Base-by-base conservation (phyloP, 2,329 filamentous ascomycete genomes). In the Alternaria gansuensis region DNA sequence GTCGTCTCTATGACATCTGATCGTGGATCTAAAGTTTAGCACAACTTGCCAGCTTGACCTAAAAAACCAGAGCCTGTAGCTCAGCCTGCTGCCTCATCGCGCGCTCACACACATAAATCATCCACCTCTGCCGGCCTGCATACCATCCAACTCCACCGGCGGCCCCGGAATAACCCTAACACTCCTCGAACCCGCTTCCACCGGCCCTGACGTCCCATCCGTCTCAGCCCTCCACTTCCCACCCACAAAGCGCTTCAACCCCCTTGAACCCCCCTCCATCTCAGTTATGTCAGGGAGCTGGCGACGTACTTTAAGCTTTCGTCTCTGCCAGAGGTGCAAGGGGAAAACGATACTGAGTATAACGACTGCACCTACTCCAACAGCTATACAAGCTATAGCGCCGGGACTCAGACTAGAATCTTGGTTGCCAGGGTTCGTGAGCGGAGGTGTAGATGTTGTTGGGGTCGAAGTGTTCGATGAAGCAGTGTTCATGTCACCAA, bases 171-270 rank as follows among this genome's bases (percentile, higher is more conserved):
- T 43, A 10, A 26, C n/a, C 37, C 4, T 13, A 9, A 40, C 37
- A 1, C 37, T 40, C 7, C 4, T 13, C 23, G 44, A 48, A 1
- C 29, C 44, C n/a, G 21, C 44, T 21, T 48, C 44, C 0, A 48
- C 44, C 5, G 21, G 44, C 31, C 8, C 29, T 23, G 44, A 34
- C 29, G 17, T 48, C 2, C 44, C 29, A 0, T 48, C 21, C 4
- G 31, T 33, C 29, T 48, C 44, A n/a, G 44, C 44, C 21, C 44
- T 17, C 44, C 44, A 48, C n/a, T 34, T 10, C 21, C 29, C 44
- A 17, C 21, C 5, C 2, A 48, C 0, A 11, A 48, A 34, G 21
- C 21, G 44, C 31, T 48, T 48, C 8, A 33, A 17, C 1, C 8
- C 44, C 3, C 6, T 6, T 2, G 44, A 33, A 24, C 14, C 17